Evolutionary conservation across 2,329 filamentous ascomycete species (phyloP).

Genomic region (Xylariaceae sp.): DNA sequence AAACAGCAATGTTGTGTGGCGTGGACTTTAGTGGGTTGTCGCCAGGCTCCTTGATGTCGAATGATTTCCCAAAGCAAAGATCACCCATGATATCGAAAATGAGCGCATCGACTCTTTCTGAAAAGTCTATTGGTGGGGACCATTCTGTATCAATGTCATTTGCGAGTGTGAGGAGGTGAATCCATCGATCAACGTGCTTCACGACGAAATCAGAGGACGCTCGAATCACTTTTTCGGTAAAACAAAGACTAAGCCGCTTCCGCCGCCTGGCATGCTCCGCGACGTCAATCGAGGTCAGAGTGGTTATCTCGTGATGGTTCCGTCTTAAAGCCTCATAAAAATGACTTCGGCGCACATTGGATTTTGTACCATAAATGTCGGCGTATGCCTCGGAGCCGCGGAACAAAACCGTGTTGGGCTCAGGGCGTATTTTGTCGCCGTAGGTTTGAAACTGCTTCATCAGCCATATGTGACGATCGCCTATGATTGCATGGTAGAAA

Average conservation of each 20-base stretch:
- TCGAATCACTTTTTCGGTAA: constrained; percentile 22
- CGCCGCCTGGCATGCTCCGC: constrained; percentile 19
- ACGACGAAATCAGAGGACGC: constrained; percentile 19
- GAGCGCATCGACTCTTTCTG: constrained; percentile 8
- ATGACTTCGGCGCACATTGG: constrained; percentile 21
- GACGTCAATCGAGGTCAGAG: constrained; percentile 18
- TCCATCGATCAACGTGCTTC: constrained; percentile 24
- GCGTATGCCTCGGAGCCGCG: constrained; percentile 17
- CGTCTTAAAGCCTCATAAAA: constrained; percentile 18
- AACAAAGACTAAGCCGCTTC: constrained; percentile 19
- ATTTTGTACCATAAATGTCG: constrained; percentile 22
- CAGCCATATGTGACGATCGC: constrained; percentile 24
- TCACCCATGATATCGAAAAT: constrained; percentile 24
- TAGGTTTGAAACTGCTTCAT: constrained; percentile 21
- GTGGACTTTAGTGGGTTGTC: constrained; percentile 17
- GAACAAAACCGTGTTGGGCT: constrained; percentile 22
- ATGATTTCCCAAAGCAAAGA: constrained; percentile 25
- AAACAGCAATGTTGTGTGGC: constrained; percentile 16
- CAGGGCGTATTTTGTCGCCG: constrained; percentile 17
- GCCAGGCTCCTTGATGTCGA: constrained; percentile 26
- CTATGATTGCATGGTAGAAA: constrained; percentile 17
- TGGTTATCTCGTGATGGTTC: constrained; percentile 10
- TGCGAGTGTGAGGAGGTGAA: constrained; percentile 14
- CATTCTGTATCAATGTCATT: constrained; percentile 7
- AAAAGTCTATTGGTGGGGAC: constrained; percentile 18